Evolutionary conservation across 345 rosid genomes (phyloP).

Genomic region (Bruguiera parviflora): DNA sequence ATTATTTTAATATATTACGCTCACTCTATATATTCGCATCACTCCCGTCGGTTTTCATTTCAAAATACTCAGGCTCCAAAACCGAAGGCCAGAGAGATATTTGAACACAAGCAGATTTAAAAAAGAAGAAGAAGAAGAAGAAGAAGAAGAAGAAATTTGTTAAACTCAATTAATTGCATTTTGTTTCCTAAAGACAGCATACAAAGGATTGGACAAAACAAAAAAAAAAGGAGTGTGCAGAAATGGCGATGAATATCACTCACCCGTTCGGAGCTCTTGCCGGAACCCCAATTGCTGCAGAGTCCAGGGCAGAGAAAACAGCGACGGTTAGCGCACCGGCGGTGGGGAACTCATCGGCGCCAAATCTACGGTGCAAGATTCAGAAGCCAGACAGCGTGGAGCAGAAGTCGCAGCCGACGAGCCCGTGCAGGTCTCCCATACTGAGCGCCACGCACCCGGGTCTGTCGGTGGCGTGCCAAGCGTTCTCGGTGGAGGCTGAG

Average conservation of each 20-base stretch:
- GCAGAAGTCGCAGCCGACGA: conserved; percentile 50
- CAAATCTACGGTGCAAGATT: conserved; percentile 33
- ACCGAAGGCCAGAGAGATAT: not conserved
- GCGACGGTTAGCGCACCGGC: conserved; percentile 46
- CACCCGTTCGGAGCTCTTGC: conserved; percentile 70
- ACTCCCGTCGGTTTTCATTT: not conserved
- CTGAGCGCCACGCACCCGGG: conserved; percentile 47
- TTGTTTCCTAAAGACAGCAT: not conserved
- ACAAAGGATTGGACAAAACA: no score
- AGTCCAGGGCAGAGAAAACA: conserved; percentile 35
- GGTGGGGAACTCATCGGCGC: conserved; percentile 45
- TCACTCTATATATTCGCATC: conserved; percentile 23
- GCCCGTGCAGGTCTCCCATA: conserved; percentile 58
- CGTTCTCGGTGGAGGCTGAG: conserved; percentile 37
- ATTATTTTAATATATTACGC: conserved; percentile 36
- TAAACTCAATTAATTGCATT: no score
- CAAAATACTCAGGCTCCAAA: not conserved
- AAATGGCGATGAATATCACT: conserved; percentile 67
- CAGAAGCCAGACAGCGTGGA: conserved; percentile 27
- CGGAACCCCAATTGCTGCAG: conserved; percentile 45
- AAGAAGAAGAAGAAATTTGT: no score
- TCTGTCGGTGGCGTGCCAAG: conserved; percentile 64
- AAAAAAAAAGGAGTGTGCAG: not conserved
- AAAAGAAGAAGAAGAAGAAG: no score
- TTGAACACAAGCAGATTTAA: no score